Conservation (phyloP, 2,329 filamentous ascomycete genomes). For the Botrytis porri region DNA sequence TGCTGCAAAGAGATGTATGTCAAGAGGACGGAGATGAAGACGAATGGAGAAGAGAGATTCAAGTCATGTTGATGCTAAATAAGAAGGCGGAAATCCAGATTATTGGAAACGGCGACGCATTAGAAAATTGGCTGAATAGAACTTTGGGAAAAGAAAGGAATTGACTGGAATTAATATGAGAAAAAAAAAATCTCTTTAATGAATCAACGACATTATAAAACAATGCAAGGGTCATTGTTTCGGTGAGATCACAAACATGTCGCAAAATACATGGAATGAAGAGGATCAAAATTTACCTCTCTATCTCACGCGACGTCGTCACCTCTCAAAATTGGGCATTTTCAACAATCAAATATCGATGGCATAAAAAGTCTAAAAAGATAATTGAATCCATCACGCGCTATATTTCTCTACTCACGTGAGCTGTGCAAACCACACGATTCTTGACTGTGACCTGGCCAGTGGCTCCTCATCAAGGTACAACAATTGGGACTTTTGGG, state of each 20-base stretch:
- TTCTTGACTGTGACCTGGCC: not conserved
- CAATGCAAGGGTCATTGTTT: not conserved
- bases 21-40: conserved; percentile 35
- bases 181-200: not conserved
- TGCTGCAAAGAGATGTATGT: conserved; percentile 47
- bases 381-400: not conserved
- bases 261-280: not conserved
- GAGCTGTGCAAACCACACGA: not conserved
- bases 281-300: not conserved
- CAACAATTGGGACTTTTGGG: not conserved
- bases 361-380: not conserved
- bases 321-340: not conserved
- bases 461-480: not conserved
- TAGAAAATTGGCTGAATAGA: conserved; percentile 36
- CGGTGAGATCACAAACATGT: not conserved
- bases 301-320: too few species aligned
- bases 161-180: not conserved
- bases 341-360: not conserved
- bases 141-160: conserved; percentile 18
- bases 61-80: conserved; percentile 70
- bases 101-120: conserved; percentile 46
- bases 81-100: conserved; percentile 76
- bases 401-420: not conserved
- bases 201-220: not conserved
- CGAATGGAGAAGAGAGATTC: conserved; percentile 56